Base-by-base conservation (phyloP, 2,329 filamentous ascomycete genomes). In the Colletotrichum sp. region DNA sequence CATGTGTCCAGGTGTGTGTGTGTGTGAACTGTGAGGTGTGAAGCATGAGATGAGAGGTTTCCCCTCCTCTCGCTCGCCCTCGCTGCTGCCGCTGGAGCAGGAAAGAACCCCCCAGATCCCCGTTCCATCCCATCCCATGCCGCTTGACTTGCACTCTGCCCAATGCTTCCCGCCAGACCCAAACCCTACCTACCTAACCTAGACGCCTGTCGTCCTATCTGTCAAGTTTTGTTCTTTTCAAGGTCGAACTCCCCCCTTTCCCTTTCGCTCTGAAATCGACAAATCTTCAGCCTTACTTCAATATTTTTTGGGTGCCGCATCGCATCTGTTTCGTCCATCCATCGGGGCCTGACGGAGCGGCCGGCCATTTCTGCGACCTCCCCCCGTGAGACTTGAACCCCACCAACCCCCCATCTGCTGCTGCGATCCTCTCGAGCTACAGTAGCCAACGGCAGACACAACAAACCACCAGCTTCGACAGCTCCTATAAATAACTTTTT, bases 401-500 rank as follows among this genome's bases (percentile, higher is more conserved):
- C 72, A 68, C 75, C 64, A 69, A 60, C 76, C 74, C 71, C 76
- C 71, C 58, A 77, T 67, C 75, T 68, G 67, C 71, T 63, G 67
- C 67, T 65, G 61, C 71, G 67, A 70, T 74, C 71, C 63, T 70
- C 71, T 64, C 63, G 52, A 26, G 67, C 38, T 34, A 75, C 38
- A 64, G 60, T 38, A 75, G 36, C 68, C 72, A 75, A 69, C 71
- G 38, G 68, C 71, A 72, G 67, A 69, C 76, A 77, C 76, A 21
- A 60, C 57, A 76, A 60, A 30, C 68, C 34, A 67, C 77, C 72
- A 73, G 64, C 71, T 78, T 72, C n/a, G 48, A 71, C 43, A 77
- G 78, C 75, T 79, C 78, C 78, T 78, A 79, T 79, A 78, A 78
- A 79, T 79, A 79, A 78, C 77, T 77, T 75, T 74, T 65, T 26